Conservation (phyloP, 2,329 filamentous ascomycete species). For the Diplodia corticola region DNA sequence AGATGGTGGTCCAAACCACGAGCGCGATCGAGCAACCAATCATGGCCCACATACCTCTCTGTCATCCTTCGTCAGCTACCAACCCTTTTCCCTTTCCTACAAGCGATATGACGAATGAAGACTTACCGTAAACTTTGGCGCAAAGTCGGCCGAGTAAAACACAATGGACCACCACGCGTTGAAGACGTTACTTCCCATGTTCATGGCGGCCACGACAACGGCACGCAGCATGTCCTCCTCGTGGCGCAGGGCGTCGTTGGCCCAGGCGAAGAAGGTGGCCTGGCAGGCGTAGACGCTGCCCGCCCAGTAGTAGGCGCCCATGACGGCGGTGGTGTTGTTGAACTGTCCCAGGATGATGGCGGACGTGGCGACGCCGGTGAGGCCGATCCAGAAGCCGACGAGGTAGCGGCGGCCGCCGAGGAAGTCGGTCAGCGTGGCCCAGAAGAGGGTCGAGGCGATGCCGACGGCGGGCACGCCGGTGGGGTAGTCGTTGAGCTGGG, state of each 20-base stretch:
- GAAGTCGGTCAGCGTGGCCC: conserved; percentile 68
- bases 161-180: conserved; percentile 74
- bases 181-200: conserved; percentile 65
- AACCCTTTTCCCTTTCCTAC: background rate
- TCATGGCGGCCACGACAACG: conserved; percentile 72
- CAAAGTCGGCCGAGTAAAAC: conserved; percentile 67
- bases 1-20: conserved; percentile 58
- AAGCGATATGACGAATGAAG: background rate
- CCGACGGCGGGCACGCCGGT: conserved; percentile 56
- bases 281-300: conserved; percentile 71
- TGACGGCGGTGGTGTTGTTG: conserved; percentile 55
- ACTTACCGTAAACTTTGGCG: conserved; percentile 64
- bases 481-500: conserved; percentile 56
- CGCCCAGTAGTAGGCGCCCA: conserved; percentile 70
- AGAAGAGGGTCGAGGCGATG: conserved; percentile 62
- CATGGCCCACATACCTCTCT: conserved; percentile 74
- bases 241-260: conserved; percentile 67
- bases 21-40: conserved; percentile 63
- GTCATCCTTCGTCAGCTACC: conserved; percentile 22
- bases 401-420: conserved; percentile 64
- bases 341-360: conserved; percentile 60
- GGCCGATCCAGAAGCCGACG: conserved; percentile 65
- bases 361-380: conserved; percentile 64
- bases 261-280: conserved; percentile 75
- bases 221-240: conserved; percentile 64